Base-by-base conservation (phyloP, 192 early-diverging fungal genomes). In the Coemansia sp. region DNA sequence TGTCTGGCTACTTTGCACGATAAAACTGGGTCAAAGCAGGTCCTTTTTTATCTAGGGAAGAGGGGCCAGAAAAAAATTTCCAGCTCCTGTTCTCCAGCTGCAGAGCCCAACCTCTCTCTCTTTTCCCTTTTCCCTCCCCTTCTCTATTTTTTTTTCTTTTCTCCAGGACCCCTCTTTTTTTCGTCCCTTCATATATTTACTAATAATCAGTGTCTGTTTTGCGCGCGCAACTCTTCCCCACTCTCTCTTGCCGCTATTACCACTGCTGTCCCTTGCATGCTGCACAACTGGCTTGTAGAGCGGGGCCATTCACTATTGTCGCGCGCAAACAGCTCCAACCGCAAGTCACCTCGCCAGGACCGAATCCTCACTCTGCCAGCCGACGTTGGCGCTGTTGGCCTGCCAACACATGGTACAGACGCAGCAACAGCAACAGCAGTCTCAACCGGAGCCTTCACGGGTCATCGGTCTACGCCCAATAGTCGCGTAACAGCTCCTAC, bases 271-370 rank as follows among this genome's bases (percentile, higher is more conserved):
- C 65, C 71, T 83, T 83, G 80, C 72, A 83, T 83, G 81, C 64
- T 65, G 24, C 76, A 72, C 66, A 57, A 44, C 64, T 76, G 80
- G 60, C 75, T 78, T 73, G 68, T 83, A 83, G 81, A 83, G 73
- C 76, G 81, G 71, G 81, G 81, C 65, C 81, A 83, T 55, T 69
- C 74, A 67, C 73, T 83, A 62, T 62, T 83, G 73, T 75, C 81
- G 65, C 81, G 81, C 68, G 71, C 81, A 41, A 72, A 75, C 67
- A 78, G 75, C 70, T 70, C 66, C 75, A 74, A 64, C 70, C 76
- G 76, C 73, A 78, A 83, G 69, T 43, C 66, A 41, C 75, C 53
- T 2, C 80, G 75, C 50, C 72, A 70, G 43, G 76, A 83, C 67
- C 75, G 73, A 57, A 77, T 71, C 40, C 70, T 75, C 50, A 38